phyloP scores from a whole-genome alignment of 129 eudicot species.

The Chrysanthemum seticuspe region DNA sequence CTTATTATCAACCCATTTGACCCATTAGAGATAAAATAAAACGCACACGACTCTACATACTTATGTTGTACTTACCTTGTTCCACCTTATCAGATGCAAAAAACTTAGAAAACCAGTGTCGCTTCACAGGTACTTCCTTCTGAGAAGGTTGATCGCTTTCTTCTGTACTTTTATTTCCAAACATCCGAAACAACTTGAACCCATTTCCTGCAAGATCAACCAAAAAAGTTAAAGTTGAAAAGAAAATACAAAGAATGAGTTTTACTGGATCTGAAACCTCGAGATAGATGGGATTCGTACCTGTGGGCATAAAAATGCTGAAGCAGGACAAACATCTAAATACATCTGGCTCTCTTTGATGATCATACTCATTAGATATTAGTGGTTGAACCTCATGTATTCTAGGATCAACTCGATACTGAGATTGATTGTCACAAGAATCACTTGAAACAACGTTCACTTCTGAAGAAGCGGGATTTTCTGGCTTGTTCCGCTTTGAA shows the following conservation, averaged over 20 bases:
- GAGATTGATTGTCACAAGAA: conserved; percentile 28
- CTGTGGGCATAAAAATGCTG: conserved; percentile 76
- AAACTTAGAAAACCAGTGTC: conserved; percentile 55
- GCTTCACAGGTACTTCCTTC: conserved; percentile 35
- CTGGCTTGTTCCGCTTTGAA: conserved; percentile 42
- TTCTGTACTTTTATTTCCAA: conserved; percentile 45
- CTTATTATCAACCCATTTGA: too few species aligned
- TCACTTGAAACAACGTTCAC: conserved; percentile 17
- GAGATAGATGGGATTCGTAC: conserved; percentile 33
- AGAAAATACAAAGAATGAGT: too few species aligned
- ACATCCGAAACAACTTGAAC: conserved; percentile 45
- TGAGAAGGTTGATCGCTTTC: conserved; percentile 36
- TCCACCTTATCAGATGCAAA: conserved; percentile 39
- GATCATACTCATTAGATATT: conserved; percentile 36
- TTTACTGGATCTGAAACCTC: too few species aligned
- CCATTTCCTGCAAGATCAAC: conserved; percentile 54
- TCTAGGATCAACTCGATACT: conserved; percentile 19
- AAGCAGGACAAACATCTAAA: conserved; percentile 93
- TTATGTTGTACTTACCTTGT: too few species aligned
- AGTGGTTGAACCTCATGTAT: conserved; percentile 27
- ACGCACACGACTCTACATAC: too few species aligned
- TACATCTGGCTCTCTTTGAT: conserved; percentile 50
- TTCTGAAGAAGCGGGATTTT: conserved; percentile 12
- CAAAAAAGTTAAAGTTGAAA: background rate
- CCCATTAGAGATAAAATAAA: too few species aligned